phyloP scores from a whole-genome alignment of 2,329 filamentous ascomycete genomes.

The Aspergillus puulaauensis region DNA sequence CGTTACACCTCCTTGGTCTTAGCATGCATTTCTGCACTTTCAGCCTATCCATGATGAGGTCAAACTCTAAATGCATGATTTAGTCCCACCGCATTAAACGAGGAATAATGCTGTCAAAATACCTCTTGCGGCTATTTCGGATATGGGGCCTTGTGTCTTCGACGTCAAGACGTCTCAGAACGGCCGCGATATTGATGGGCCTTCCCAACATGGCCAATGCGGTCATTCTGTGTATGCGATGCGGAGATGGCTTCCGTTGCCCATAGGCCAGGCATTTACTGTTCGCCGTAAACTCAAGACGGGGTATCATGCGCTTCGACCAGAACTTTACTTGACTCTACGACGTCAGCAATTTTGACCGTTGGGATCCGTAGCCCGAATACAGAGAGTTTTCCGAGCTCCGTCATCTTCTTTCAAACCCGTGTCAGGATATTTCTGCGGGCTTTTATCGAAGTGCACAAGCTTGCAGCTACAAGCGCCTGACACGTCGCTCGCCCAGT shows the following conservation, averaged over 20 bases:
- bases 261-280: not conserved
- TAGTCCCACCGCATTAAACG: not conserved
- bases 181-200: not conserved
- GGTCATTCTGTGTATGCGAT: not conserved
- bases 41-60: not conserved
- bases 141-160: conserved; percentile 11
- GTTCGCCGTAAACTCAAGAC: not conserved
- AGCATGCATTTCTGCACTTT: not conserved
- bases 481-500: not conserved
- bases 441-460: not conserved
- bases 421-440: not conserved
- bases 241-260: not conserved
- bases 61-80: not conserved
- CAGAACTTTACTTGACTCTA: conserved; percentile 24
- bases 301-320: conserved; percentile 2
- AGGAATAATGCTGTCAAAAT: not conserved
- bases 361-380: not conserved
- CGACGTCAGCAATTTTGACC: conserved; percentile 32
- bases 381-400: not conserved
- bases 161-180: conserved; percentile 22
- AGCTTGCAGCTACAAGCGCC: not conserved
- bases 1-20: not conserved
- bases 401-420: not conserved
- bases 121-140: not conserved
- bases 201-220: not conserved